Percentiles rank a stretch among this genome's conserved stretches.
phyloP scores from a whole-genome alignment of 495 filamentous ascomycete genomes.

The Daldinia concentrica region DNA sequence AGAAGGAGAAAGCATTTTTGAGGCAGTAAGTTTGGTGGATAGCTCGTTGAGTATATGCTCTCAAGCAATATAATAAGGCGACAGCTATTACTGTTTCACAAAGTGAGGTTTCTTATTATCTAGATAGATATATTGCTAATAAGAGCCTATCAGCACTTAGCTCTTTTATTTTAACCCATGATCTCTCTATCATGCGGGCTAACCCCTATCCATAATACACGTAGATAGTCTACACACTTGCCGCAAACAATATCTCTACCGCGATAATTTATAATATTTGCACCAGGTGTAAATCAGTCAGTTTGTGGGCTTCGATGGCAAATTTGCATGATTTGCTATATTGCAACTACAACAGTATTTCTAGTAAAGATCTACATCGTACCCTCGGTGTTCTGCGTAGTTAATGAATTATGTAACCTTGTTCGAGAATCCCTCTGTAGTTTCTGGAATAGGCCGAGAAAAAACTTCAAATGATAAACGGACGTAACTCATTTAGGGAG shows the following conservation, averaged over 20 bases:
- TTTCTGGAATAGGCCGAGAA: slow-evolving; percentile 11
- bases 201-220: background rate
- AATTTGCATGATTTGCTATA: background rate
- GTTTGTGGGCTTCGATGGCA: background rate
- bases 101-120: too few species aligned
- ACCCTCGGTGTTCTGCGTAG: background rate
- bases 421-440: background rate
- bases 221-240: too few species aligned
- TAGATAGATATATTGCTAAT: too few species aligned
- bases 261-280: background rate
- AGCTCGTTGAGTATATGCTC: too few species aligned
- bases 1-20: too few species aligned
- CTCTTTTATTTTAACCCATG: background rate
- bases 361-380: background rate
- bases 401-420: background rate
- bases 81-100: too few species aligned
- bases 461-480: background rate
- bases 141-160: too few species aligned
- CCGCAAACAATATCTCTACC: background rate
- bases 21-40: too few species aligned
- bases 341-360: background rate
- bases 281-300: background rate
- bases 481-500: slow-evolving; percentile 5
- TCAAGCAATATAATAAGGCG: too few species aligned
- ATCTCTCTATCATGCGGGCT: background rate